Percentiles rank a stretch among this genome's conserved stretches.
phyloP scores from a whole-genome alignment of 371 early-diverging fungal species.

The Mucor plumbeus region DNA sequence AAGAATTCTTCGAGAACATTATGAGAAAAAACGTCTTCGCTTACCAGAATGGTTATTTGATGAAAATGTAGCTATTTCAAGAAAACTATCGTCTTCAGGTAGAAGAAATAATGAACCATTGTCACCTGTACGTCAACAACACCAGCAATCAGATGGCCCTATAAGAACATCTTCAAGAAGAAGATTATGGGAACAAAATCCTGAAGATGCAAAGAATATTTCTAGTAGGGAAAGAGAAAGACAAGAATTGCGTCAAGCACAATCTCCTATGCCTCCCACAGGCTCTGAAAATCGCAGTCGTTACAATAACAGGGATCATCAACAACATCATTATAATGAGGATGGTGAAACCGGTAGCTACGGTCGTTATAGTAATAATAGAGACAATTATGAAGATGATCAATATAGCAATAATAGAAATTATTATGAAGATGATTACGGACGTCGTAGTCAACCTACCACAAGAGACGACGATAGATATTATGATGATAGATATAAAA shows the following conservation, averaged over 20 bases:
- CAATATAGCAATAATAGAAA: not conserved
- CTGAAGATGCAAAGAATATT: constrained; percentile 23
- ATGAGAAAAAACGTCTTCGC: constrained; percentile 47
- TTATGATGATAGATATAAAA: constrained; percentile 2
- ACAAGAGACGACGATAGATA: constrained; percentile 5
- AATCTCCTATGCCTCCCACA: constrained; percentile 6
- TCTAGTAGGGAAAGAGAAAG: constrained; percentile 44
- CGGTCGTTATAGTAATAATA: not conserved
- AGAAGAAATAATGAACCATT: not conserved
- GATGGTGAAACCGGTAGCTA: not conserved
- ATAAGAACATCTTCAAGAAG: constrained; percentile 35
- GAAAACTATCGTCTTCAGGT: not conserved
- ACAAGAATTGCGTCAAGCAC: constrained; percentile 39
- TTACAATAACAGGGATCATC: not conserved
- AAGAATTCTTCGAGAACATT: constrained; percentile 55
- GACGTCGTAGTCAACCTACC: not conserved
- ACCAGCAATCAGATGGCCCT: not conserved
- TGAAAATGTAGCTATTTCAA: constrained; percentile 12
- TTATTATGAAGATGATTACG: not conserved
- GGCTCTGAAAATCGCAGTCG: constrained; percentile 3
- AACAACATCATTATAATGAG: not conserved
- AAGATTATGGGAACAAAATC: constrained; percentile 39
- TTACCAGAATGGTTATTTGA: constrained; percentile 44
- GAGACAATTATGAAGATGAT: constrained; percentile 4
- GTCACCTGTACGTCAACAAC: not conserved